A percentile compares a stretch with the other conserved stretches of the same genome.
Evolutionary conservation across 108 stramenopile genomes (phyloP).

Genomic region (Nitzschia putrida): DNA sequence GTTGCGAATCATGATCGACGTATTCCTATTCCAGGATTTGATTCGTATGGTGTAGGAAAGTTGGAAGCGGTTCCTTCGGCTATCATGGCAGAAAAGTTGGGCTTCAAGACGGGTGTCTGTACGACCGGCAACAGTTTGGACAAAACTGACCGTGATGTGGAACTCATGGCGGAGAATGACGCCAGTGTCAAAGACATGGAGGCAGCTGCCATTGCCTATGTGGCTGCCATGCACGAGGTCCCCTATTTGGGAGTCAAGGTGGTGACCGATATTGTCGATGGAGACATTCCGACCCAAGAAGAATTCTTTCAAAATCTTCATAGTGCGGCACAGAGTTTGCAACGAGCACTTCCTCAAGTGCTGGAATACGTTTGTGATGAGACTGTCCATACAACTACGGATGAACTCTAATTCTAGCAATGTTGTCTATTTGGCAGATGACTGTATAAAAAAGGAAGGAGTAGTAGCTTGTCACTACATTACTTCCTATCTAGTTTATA

Average conservation of each 20-base stretch:
- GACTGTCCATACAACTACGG: too few relatives aligned
- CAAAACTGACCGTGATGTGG: constrained; percentile 73
- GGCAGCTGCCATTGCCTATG: constrained; percentile 93
- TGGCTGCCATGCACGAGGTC: constrained; percentile 64
- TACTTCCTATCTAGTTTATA: neutral
- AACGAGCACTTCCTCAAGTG: constrained; percentile 85
- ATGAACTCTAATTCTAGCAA: constrained; percentile 13
- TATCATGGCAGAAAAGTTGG: constrained; percentile 39
- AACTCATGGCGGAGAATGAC: constrained; percentile 78
- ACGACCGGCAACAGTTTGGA: constrained; percentile 94
- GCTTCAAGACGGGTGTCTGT: constrained; percentile 85
- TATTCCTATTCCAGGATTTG: constrained; percentile 94
- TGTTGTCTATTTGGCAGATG: too few relatives aligned
- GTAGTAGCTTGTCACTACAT: neutral
- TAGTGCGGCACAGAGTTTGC: constrained; percentile 86
- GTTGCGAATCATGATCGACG: constrained; percentile 96
- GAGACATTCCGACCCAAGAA: constrained; percentile 83
- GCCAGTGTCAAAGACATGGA: constrained; percentile 98
- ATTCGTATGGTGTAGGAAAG: constrained; percentile 80
- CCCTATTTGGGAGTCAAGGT: constrained; percentile 96
- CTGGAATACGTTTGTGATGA: constrained; percentile 81
- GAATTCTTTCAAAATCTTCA: constrained; percentile 94
- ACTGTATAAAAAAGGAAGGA: too few relatives aligned
- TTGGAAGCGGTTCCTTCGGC: constrained; percentile 50
- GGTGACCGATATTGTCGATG: constrained; percentile 96